Base-by-base conservation (phyloP, 2,329 filamentous ascomycete species). In the Hansfordia pulvinata region DNA sequence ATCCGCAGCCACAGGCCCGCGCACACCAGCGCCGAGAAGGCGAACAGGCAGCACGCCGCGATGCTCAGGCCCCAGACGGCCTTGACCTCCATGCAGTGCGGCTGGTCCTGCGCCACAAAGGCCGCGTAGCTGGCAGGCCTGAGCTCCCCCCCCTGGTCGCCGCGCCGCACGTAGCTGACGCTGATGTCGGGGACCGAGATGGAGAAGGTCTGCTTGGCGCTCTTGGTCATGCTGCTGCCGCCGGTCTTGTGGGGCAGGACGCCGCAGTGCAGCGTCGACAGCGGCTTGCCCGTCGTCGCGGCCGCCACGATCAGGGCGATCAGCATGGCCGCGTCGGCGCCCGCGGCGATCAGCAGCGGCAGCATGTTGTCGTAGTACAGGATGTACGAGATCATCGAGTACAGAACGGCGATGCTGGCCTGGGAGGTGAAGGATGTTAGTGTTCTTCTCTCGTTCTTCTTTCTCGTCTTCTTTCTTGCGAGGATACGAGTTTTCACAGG, bases 1-100 rank as follows among this genome's bases (percentile, higher is more conserved):
- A 64, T 56, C 39, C 68, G 64, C 35, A 68, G 64, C 69, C 74
- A 80, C 20, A 83, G 56, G 38, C 71, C 70, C 29, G 60, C 51
- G 17, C 62, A 65, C 23, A 68, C 61, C 26, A 76, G 51, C 23
- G 62, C 55, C 3, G 72, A 76, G 32, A 81, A 64, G 34, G 69
- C 63, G 42, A 81, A 82, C 19, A 83, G 55, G 22, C 80, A 67
- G 49, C 75, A 84, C 26, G 92, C 65, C 4, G 75, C 75, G 50
- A 93, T 86, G 49, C 73, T 70, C 33, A 93, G 54, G 1, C 84
- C 85, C 86, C 85, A 93, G 37, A 90, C 70, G 10, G 79, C 71
- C 64, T 93, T 92, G 50, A 85, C 74, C 59, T 90, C 75, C 43
- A 76, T 73, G 58, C 86, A 94, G 29, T 80, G 79, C 11, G 66